These are phyloP conservation scores for Liquidambar formosana DNA, from an alignment of 164 flowering plant species.

Conservation along the genomic window DNA sequence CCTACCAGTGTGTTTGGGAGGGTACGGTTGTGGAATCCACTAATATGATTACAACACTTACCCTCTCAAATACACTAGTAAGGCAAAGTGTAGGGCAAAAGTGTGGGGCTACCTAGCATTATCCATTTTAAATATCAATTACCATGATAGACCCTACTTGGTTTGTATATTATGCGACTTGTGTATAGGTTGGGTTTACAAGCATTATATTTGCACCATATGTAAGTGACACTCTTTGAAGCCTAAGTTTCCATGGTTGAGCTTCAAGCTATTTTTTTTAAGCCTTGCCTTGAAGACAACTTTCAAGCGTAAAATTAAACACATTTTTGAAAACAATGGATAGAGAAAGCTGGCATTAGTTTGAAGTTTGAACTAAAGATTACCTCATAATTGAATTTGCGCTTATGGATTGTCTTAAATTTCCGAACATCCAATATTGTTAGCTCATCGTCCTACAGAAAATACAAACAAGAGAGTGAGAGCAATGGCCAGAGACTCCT, in stretches of 20 bases:
- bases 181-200: too few relatives aligned
- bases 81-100: too few relatives aligned
- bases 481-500: background rate
- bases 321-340: background rate
- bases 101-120: too few relatives aligned
- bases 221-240: background rate
- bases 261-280: too few relatives aligned
- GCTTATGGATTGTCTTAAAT: constrained; percentile 83
- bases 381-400: constrained; percentile 94
- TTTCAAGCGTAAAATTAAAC: background rate
- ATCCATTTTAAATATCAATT: too few relatives aligned
- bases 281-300: background rate
- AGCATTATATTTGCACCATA: too few relatives aligned
- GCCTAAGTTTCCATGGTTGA: background rate
- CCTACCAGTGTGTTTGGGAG: too few relatives aligned
- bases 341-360: background rate
- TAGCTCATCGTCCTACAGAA: constrained; percentile 82
- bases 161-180: too few relatives aligned
- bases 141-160: too few relatives aligned
- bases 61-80: too few relatives aligned
- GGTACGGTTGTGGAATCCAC: too few relatives aligned
- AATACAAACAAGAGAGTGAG: background rate
- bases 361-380: background rate
- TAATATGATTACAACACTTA: too few relatives aligned
- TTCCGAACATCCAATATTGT: constrained; percentile 96